Evolutionary conservation across 73 alveolate genomes (phyloP).

Genomic region (Paramecium caudatum): DNA sequence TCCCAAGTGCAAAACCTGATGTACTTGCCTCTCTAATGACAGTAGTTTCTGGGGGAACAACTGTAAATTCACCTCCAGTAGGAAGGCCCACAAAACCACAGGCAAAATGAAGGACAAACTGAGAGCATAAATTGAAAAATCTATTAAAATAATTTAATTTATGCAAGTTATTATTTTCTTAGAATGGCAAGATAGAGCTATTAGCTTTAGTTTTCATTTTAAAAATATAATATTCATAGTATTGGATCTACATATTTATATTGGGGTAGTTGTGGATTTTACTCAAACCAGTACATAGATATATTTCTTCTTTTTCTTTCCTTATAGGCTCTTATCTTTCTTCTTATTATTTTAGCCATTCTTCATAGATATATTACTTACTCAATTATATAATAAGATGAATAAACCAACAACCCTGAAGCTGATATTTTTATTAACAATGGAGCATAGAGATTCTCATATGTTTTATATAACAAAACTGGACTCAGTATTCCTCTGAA

Average conservation of each 20-base stretch:
- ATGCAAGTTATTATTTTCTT: too few relatives aligned
- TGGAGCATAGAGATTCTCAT: constrained; percentile 20
- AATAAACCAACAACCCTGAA: constrained; percentile 27
- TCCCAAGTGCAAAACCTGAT: too few relatives aligned
- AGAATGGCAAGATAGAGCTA: too few relatives aligned
- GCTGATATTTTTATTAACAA: constrained; percentile 10
- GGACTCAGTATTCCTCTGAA: constrained; percentile 64
- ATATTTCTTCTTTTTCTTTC: constrained; percentile 49
- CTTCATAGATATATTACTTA: not conserved
- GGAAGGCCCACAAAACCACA: too few relatives aligned
- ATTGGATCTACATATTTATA: constrained; percentile 37
- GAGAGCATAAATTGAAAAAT: too few relatives aligned
- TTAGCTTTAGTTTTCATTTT: too few relatives aligned
- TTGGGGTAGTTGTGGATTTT: constrained; percentile 20
- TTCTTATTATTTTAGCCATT: constrained; percentile 3
- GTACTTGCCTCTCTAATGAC: too few relatives aligned
- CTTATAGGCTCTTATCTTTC: constrained; percentile 13
- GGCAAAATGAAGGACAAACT: too few relatives aligned
- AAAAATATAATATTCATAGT: constrained; percentile 50
- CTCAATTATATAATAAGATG: constrained; percentile 48
- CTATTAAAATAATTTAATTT: too few relatives aligned
- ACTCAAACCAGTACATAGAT: constrained; percentile 10
- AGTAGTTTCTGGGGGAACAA: too few relatives aligned
- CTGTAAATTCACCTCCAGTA: too few relatives aligned
- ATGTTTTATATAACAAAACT: not conserved